A percentile compares a stretch with the other conserved stretches of the same genome.
These are phyloP conservation scores for Zygosaccharomyces rouxii DNA, from an alignment of 805 yeast genomes.

Conservation along the genomic window DNA sequence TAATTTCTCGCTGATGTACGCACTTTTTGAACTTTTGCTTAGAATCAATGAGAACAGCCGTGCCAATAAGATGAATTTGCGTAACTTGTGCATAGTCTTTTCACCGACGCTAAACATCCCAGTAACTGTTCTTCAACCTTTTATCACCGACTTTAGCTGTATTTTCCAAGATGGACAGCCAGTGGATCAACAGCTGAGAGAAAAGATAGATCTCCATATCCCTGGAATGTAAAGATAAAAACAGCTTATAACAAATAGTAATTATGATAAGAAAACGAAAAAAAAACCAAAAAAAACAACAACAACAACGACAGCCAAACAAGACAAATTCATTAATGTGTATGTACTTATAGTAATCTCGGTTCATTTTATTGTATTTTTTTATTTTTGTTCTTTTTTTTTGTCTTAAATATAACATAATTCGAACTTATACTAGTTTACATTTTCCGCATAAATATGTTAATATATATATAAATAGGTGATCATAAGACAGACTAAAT, in stretches of 20 bases:
- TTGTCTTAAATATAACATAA: neutral
- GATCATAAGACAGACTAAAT: neutral
- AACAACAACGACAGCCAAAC: too few relatives aligned
- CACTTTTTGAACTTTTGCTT: slow-evolving; percentile 62
- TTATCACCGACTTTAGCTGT: slow-evolving; percentile 58
- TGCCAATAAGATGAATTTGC: slow-evolving; percentile 75
- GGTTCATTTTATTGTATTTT: neutral
- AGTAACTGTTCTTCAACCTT: slow-evolving; percentile 51
- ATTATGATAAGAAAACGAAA: neutral
- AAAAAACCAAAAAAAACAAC: too few relatives aligned
- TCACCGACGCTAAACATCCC: slow-evolving; percentile 75
- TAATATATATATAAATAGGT: neutral
- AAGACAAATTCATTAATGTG: neutral
- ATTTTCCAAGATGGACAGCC: slow-evolving; percentile 55
- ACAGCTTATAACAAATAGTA: neutral
- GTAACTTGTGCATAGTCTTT: slow-evolving; percentile 75
- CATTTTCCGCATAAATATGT: neutral
- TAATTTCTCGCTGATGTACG: slow-evolving; percentile 56
- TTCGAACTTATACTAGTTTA: neutral
- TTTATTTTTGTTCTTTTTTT: neutral
- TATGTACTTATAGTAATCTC: neutral
- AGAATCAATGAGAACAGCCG: slow-evolving; percentile 58
- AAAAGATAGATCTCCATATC: slow-evolving; percentile 48
- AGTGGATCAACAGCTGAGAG: slow-evolving; percentile 39
- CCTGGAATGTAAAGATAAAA: slow-evolving; percentile 36